These are phyloP conservation scores for Carnegiea gigantea DNA, from an alignment of 179 eudicot species.

Conservation along the genomic window DNA sequence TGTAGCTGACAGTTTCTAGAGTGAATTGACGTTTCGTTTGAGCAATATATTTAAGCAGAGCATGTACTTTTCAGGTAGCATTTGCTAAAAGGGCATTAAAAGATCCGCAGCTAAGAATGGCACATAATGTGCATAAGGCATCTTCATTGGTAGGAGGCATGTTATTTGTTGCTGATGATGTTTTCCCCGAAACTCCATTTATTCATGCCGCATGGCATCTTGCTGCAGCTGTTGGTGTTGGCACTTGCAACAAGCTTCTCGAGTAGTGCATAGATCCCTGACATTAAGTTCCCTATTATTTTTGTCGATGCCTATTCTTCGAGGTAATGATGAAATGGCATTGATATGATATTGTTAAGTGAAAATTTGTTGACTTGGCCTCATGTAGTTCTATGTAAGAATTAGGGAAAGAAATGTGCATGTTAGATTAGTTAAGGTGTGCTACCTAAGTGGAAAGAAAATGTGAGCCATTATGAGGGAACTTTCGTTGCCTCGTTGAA, in stretches of 20 bases:
- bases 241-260: conserved; percentile 89
- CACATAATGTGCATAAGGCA: conserved; percentile 79
- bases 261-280: conserved; percentile 24
- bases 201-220: conserved; percentile 97
- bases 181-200: conserved; percentile 71
- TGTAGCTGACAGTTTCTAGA: not conserved
- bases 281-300: conserved; percentile 12
- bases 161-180: conserved; percentile 81
- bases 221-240: conserved; percentile 89
- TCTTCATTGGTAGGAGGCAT: conserved; percentile 77
- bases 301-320: conserved; percentile 5
- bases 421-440: not conserved
- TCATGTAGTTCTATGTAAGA: not conserved
- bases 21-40: not conserved
- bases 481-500: not conserved
- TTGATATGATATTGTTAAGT: not conserved
- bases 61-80: conserved; percentile 51
- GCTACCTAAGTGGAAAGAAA: not conserved
- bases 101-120: conserved; percentile 69
- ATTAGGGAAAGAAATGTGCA: conserved; percentile 6
- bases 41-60: not conserved
- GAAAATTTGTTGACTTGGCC: not conserved
- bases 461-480: not conserved
- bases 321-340: not conserved
- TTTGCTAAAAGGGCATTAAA: conserved; percentile 80